A percentile compares a stretch with the other conserved stretches of the same genome.
Evolutionary conservation across 306 rosid species (phyloP).

Genomic region (Prunus mira): DNA sequence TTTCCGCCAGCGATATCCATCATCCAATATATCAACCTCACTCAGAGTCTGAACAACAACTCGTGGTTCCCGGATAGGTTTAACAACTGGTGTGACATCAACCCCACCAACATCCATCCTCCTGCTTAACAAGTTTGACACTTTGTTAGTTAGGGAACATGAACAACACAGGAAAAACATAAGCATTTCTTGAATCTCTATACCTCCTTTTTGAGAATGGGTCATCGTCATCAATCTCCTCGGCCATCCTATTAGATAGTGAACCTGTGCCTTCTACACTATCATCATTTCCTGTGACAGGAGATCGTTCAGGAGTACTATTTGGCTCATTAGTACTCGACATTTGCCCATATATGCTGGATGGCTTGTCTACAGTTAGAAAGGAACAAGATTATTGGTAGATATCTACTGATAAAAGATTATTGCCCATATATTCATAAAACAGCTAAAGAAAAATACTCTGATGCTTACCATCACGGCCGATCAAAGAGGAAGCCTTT

Average conservation of each 20-base stretch:
- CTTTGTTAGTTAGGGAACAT: constrained; percentile 17
- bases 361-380: constrained; percentile 52
- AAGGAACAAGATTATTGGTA: constrained; percentile 18
- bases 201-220: constrained; percentile 86
- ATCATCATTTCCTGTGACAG: constrained; percentile 49
- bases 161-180: constrained; percentile 18
- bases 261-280: constrained; percentile 55
- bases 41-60: constrained; percentile 97
- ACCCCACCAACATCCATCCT: constrained; percentile 70
- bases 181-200: constrained; percentile 19
- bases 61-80: constrained; percentile 95
- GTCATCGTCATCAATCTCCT: constrained; percentile 83
- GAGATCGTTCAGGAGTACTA: constrained; percentile 56
- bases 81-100: constrained; percentile 73
- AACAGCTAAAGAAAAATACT: constrained; percentile 6
- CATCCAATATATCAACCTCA: constrained; percentile 98
- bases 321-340: constrained; percentile 56
- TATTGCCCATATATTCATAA: constrained; percentile 7
- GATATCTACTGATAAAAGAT: constrained; percentile 6
- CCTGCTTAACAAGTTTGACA: constrained; percentile 45
- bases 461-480: constrained; percentile 68
- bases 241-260: constrained; percentile 42
- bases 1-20: constrained; percentile 99
- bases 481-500: constrained; percentile 55
- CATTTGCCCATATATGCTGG: constrained; percentile 51